phyloP scores from a whole-genome alignment of 495 filamentous ascomycete genomes.

The Cercophora sp. region DNA sequence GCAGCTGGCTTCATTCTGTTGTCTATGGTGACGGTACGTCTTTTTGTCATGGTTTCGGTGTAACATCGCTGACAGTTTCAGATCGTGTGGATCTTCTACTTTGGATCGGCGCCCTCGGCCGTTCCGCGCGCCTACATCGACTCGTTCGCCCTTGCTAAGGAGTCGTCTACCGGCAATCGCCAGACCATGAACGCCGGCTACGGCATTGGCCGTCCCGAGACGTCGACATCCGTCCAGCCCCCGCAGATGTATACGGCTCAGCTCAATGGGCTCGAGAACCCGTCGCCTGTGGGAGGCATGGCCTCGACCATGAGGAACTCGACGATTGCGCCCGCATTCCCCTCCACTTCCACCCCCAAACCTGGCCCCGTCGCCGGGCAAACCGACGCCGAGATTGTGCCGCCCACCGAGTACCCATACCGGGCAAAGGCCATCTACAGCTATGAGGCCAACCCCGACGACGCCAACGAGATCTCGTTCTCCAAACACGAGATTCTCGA shows the following conservation, averaged over 20 bases:
- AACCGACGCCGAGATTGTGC: conserved; percentile 61
- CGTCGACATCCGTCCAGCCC: conserved; percentile 67
- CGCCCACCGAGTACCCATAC: conserved; percentile 92
- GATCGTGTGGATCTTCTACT: conserved; percentile 99
- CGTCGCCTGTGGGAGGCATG: conserved; percentile 82
- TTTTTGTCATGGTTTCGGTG: no score
- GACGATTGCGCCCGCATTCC: conserved; percentile 26
- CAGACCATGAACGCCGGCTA: conserved; percentile 66
- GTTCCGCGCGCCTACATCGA: conserved; percentile 87
- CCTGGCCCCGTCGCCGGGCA: conserved; percentile 28
- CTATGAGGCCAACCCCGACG: conserved; percentile 94
- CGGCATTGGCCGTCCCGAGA: conserved; percentile 64
- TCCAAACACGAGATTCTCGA: conserved; percentile 94
- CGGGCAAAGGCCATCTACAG: conserved; percentile 97
- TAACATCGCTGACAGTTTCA: no score
- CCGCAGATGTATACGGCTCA: conserved; percentile 98
- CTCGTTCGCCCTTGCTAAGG: conserved; percentile 92
- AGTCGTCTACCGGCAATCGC: conserved; percentile 54
- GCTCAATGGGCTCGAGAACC: conserved; percentile 92
- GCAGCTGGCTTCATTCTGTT: conserved; percentile 94
- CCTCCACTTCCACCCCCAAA: conserved; percentile 32
- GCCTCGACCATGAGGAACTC: conserved; percentile 38
- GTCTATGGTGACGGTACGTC: conserved; percentile 84
- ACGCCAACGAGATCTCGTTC: conserved; percentile 97
- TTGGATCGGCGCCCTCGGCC: conserved; percentile 87